These are phyloP conservation scores for Leptographium radiaticola DNA, from an alignment of 2,329 filamentous ascomycete species.

Conservation along the genomic window DNA sequence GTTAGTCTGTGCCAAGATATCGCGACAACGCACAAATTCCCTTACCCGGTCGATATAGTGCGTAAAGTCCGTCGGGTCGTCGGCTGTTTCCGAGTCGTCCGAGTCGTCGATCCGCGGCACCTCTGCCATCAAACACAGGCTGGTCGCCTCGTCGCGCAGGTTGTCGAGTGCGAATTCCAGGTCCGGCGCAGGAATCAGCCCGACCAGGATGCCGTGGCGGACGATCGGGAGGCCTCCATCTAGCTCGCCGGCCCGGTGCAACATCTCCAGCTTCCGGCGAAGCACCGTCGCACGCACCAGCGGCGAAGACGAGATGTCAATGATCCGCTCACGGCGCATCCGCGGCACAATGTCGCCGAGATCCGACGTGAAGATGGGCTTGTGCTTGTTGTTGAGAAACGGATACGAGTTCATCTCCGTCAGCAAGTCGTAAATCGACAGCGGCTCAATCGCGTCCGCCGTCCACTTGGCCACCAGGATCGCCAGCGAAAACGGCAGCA, in stretches of 20 bases:
- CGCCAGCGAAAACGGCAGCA: constrained; percentile 83
- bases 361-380: constrained; percentile 79
- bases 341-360: constrained; percentile 76
- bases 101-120: constrained; percentile 49
- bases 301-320: constrained; percentile 77
- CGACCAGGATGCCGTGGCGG: constrained; percentile 65
- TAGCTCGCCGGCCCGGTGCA: constrained; percentile 78
- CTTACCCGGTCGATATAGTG: constrained; percentile 76
- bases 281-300: constrained; percentile 65
- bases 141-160: constrained; percentile 59
- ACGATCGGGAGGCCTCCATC: constrained; percentile 87
- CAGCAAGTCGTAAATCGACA: constrained; percentile 89
- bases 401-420: constrained; percentile 97
- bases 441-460: constrained; percentile 83
- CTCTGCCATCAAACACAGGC: constrained; percentile 70
- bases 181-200: constrained; percentile 85
- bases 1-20: background rate
- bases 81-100: constrained; percentile 34
- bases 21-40: constrained; percentile 4
- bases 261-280: constrained; percentile 64
- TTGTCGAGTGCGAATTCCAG: constrained; percentile 86
- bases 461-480: constrained; percentile 98
- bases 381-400: constrained; percentile 92
- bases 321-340: constrained; percentile 61
- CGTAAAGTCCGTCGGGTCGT: constrained; percentile 72